Evolutionary conservation across 73 alveolate species (phyloP).

Genomic region (Paramecium primaurelia): DNA sequence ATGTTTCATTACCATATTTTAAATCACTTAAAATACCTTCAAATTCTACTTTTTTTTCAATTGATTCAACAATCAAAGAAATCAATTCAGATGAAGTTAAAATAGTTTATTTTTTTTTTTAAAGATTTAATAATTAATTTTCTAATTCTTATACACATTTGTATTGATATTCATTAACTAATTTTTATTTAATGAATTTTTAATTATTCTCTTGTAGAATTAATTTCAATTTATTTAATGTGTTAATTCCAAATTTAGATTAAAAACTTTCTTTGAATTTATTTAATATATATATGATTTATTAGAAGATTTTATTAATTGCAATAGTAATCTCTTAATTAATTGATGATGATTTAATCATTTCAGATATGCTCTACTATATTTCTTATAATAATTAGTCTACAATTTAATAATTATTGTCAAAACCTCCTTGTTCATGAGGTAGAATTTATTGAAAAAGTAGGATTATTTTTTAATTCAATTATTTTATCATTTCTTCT

Average conservation of each 20-base stretch:
- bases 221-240: background rate
- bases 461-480: background rate
- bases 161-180: background rate
- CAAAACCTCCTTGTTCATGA: background rate
- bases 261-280: background rate
- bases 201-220: background rate
- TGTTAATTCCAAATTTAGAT: background rate
- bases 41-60: background rate
- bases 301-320: background rate
- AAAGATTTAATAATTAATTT: background rate
- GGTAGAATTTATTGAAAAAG: background rate
- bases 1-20: background rate
- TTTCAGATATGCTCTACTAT: background rate
- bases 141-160: background rate
- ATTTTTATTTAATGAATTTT: background rate
- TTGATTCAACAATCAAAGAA: background rate
- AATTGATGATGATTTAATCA: background rate
- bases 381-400: background rate
- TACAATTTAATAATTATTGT: background rate
- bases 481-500: background rate
- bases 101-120: no score
- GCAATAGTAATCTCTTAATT: background rate
- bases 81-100: background rate
- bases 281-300: background rate
- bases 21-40: background rate